Percentiles rank a stretch among this genome's conserved stretches.
phyloP scores from a whole-genome alignment of 768 basidiomycete species.

The Strobilomyces dryophilus region DNA sequence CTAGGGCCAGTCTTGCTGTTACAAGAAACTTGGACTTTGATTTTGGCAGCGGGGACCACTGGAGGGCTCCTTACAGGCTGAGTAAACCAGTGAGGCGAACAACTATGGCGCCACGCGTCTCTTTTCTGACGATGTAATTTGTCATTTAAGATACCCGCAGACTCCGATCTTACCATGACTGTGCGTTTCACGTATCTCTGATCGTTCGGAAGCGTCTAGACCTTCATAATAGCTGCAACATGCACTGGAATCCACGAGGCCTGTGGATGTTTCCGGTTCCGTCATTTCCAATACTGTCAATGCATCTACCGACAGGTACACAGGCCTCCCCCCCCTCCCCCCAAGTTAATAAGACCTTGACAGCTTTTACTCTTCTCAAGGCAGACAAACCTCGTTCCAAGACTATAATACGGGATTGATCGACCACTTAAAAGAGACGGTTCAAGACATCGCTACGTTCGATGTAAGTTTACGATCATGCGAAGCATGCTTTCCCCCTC shows the following conservation, averaged over 20 bases:
- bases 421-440: constrained; percentile 45
- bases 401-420: constrained; percentile 69
- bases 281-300: constrained; percentile 51
- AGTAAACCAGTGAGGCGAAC: constrained; percentile 53
- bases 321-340: not conserved
- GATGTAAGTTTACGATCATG: constrained; percentile 46
- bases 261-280: constrained; percentile 30
- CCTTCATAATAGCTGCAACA: constrained; percentile 39
- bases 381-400: constrained; percentile 74
- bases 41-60: constrained; percentile 45
- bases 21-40: constrained; percentile 76
- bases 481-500: not conserved
- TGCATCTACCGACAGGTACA: constrained; percentile 79
- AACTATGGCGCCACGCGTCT: not conserved
- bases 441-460: constrained; percentile 56
- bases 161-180: constrained; percentile 45
- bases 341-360: constrained; percentile 4
- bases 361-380: constrained; percentile 87
- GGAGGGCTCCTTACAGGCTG: constrained; percentile 53
- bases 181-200: constrained; percentile 33
- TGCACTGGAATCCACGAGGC: constrained; percentile 43
- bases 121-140: constrained; percentile 2
- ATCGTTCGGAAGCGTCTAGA: constrained; percentile 3
- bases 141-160: constrained; percentile 50
- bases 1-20: constrained; percentile 62